Conservation (phyloP, 805 yeast genomes). For the Priceomyces medius region DNA sequence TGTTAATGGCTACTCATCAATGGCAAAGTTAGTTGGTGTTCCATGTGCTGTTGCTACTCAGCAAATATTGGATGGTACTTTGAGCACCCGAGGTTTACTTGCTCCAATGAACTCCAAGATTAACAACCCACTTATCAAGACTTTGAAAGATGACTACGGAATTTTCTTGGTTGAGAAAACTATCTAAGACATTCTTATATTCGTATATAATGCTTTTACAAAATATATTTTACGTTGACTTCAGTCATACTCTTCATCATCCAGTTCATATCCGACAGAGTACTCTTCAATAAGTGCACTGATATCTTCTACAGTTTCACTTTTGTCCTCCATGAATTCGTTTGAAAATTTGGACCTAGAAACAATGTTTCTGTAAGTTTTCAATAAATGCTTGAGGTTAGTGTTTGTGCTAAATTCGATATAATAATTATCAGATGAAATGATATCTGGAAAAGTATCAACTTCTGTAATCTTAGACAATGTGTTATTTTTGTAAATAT, state of each 20-base stretch:
- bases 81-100: constrained; percentile 71
- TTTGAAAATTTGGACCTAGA: constrained; percentile 13
- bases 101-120: constrained; percentile 93
- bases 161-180: constrained; percentile 90
- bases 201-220: not conserved
- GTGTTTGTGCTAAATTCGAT: constrained; percentile 27
- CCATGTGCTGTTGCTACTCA: constrained; percentile 96
- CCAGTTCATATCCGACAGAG: constrained; percentile 30
- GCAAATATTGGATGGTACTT: constrained; percentile 80
- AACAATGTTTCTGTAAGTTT: constrained; percentile 24
- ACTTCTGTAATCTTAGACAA: constrained; percentile 20
- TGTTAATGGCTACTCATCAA: constrained; percentile 85
- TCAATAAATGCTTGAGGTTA: constrained; percentile 25
- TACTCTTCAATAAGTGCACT: constrained; percentile 32
- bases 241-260: constrained; percentile 21
- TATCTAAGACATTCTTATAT: constrained; percentile 21
- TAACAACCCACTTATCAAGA: constrained; percentile 87
- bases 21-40: constrained; percentile 98
- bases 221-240: not conserved
- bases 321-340: constrained; percentile 31
- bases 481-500: constrained; percentile 9
- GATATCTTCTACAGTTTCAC: constrained; percentile 35
- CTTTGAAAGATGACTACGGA: constrained; percentile 84
- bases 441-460: constrained; percentile 31
- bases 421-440: constrained; percentile 9